Percentiles rank a stretch among this genome's conserved stretches.
Evolutionary conservation across 139 green algal genomes (phyloP).

Genomic region (Spirogloea muscicola): DNA sequence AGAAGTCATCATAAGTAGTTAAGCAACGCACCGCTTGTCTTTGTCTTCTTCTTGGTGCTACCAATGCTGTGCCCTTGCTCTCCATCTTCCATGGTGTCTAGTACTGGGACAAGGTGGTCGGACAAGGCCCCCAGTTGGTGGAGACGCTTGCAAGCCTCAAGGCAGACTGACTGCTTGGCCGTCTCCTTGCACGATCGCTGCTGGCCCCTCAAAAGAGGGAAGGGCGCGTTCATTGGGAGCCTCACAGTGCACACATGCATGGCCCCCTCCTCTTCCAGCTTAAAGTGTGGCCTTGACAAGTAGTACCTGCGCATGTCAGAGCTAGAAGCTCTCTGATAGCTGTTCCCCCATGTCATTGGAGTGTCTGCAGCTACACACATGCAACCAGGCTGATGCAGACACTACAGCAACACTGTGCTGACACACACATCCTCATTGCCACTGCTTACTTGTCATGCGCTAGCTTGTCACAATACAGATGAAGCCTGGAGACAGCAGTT

Average conservation of each 20-base stretch:
- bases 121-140: neutral
- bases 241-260: neutral
- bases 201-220: neutral
- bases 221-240: neutral
- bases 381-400: too few relatives aligned
- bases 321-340: too few relatives aligned
- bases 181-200: neutral
- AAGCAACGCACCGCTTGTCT: too few relatives aligned
- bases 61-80: too few relatives aligned
- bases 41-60: too few relatives aligned
- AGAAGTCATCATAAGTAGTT: too few relatives aligned
- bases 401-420: too few relatives aligned
- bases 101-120: conserved; percentile 1
- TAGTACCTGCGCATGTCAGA: conserved; percentile 15
- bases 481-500: neutral
- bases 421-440: too few relatives aligned
- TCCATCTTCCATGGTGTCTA: too few relatives aligned
- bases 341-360: too few relatives aligned
- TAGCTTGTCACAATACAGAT: conserved; percentile 29
- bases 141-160: neutral
- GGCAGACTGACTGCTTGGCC: conserved; percentile 8
- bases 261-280: neutral
- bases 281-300: neutral
- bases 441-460: conserved; percentile 14
- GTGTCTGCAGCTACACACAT: too few relatives aligned